Percentiles rank a stretch among this genome's conserved stretches.
Evolutionary conservation across 2,329 filamentous ascomycete species (phyloP).

Genomic region (Aspergillus fijiensis): DNA sequence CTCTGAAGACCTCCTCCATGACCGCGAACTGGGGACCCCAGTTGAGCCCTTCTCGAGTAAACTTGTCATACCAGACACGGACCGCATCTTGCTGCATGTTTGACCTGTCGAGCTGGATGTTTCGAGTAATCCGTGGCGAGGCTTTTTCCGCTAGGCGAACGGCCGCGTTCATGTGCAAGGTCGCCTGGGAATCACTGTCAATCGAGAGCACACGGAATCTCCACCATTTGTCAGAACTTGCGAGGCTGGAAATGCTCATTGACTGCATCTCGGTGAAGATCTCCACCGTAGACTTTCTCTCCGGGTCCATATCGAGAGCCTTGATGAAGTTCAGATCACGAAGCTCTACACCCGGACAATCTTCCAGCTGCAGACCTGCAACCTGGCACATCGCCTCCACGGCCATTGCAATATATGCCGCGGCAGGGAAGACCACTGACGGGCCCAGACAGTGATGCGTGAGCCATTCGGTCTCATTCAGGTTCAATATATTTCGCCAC

Average conservation of each 20-base stretch:
- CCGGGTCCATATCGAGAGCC: not conserved
- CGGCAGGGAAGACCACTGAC: constrained; percentile 28
- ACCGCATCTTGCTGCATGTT: not conserved
- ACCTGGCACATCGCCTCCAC: constrained; percentile 26
- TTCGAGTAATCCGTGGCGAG: not conserved
- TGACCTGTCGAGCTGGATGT: not conserved
- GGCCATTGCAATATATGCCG: constrained; percentile 30
- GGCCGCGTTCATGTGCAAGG: not conserved
- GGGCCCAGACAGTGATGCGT: constrained; percentile 25
- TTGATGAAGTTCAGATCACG: not conserved
- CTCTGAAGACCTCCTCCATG: not conserved
- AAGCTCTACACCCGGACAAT: not conserved
- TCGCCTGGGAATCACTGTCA: not conserved
- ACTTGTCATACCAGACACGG: not conserved
- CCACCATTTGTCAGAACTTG: not conserved
- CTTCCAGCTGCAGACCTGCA: not conserved
- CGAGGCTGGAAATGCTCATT: not conserved
- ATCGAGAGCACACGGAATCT: not conserved
- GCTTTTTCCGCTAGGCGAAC: not conserved
- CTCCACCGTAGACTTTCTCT: not conserved
- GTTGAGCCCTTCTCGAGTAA: not conserved
- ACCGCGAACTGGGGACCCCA: not conserved
- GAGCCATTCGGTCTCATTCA: constrained; percentile 30
- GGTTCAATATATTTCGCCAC: constrained; percentile 32
- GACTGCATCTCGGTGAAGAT: not conserved